Conservation (phyloP, 2,329 filamentous ascomycete species). For the Diaporthe amygdali region DNA sequence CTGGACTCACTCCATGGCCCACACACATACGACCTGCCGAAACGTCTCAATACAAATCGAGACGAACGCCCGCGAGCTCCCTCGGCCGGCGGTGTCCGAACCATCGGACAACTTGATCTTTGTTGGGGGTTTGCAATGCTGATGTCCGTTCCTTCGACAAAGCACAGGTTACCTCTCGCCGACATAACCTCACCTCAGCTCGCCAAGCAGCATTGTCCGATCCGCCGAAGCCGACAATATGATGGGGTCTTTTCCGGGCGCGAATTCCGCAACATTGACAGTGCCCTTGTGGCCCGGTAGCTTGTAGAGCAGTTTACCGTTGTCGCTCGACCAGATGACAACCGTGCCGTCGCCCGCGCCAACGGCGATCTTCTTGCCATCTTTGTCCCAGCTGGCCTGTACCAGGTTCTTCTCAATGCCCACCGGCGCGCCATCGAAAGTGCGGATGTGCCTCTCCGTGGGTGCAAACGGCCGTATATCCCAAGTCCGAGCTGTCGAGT, state of each 20-base stretch:
- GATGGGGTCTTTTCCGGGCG: constrained; percentile 82
- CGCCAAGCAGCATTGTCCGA: constrained; percentile 81
- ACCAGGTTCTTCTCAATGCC: constrained; percentile 93
- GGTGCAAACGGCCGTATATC: constrained; percentile 95
- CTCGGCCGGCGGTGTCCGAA: not conserved
- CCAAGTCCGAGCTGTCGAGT: constrained; percentile 94
- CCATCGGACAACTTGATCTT: not conserved
- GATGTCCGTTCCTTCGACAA: not conserved
- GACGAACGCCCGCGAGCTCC: not conserved
- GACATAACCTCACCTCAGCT: constrained; percentile 66
- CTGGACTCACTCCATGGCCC: not conserved
- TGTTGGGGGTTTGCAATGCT: not conserved
- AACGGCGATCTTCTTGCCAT: constrained; percentile 85
- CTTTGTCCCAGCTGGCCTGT: constrained; percentile 85
- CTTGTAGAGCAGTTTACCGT: constrained; percentile 92
- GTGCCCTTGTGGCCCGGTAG: constrained; percentile 93
- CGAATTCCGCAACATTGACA: constrained; percentile 93
- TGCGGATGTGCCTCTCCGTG: constrained; percentile 80
- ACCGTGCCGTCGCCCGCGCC: constrained; percentile 91
- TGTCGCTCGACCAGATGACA: constrained; percentile 87
- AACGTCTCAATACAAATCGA: constrained; percentile 7
- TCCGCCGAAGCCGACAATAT: constrained; percentile 91
- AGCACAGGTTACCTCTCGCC: not conserved
- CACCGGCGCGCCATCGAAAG: constrained; percentile 88
- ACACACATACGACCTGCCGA: not conserved